These are phyloP conservation scores for Xylariales sp. DNA, from an alignment of 2,329 filamentous ascomycete genomes.

Conservation along the genomic window DNA sequence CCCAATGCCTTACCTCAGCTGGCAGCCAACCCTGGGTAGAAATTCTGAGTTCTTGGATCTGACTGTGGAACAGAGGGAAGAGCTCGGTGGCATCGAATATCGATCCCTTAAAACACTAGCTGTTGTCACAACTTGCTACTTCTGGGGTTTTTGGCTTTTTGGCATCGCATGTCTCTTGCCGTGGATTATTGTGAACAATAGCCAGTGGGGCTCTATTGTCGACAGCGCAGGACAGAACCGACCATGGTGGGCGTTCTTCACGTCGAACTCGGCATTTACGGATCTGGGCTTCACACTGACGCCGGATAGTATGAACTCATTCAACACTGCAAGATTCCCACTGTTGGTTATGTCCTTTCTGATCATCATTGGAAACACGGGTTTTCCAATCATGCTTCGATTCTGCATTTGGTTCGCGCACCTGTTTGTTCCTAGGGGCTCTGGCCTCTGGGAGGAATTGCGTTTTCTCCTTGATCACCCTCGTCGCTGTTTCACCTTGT, in stretches of 20 bases:
- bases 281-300: constrained; percentile 93
- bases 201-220: constrained; percentile 63
- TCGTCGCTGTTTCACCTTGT: constrained; percentile 88
- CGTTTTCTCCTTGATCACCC: constrained; percentile 91
- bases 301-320: constrained; percentile 89
- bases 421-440: constrained; percentile 58
- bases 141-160: constrained; percentile 75
- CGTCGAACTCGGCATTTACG: constrained; percentile 82
- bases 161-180: constrained; percentile 70
- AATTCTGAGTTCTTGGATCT: constrained; percentile 91
- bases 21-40: constrained; percentile 84
- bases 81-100: constrained; percentile 95
- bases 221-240: constrained; percentile 55
- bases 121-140: constrained; percentile 74
- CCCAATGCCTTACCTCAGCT: constrained; percentile 83
- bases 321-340: constrained; percentile 70
- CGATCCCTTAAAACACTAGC: constrained; percentile 84
- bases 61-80: constrained; percentile 86
- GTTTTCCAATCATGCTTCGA: constrained; percentile 89
- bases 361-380: constrained; percentile 92
- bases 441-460: constrained; percentile 82
- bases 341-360: constrained; percentile 78
- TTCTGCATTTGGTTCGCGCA: constrained; percentile 85
- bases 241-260: constrained; percentile 92
- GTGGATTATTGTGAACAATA: constrained; percentile 67